Conservation (phyloP, 768 basidiomycete species). For the Arthromyces matolae region DNA sequence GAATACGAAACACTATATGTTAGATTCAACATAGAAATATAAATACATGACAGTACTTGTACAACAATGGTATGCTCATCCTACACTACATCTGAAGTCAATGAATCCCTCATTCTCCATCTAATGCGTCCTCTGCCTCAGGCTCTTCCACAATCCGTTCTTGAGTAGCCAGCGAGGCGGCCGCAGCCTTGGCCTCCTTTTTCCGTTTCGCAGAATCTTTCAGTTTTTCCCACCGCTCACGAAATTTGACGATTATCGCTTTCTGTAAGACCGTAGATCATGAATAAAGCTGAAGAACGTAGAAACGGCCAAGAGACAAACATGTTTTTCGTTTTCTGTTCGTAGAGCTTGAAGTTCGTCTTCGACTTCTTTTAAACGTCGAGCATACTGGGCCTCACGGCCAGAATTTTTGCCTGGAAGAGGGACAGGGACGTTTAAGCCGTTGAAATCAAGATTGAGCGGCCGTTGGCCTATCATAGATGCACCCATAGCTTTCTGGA, state of each 20-base stretch:
- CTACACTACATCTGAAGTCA: neutral
- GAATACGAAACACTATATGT: too few relatives aligned
- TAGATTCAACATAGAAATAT: constrained; percentile 9
- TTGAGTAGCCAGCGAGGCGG: constrained; percentile 42
- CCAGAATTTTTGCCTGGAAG: constrained; percentile 49
- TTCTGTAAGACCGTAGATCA: constrained; percentile 44
- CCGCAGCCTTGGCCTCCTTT: constrained; percentile 67
- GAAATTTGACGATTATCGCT: constrained; percentile 77
- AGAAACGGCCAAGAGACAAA: constrained; percentile 28
- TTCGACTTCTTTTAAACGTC: constrained; percentile 76
- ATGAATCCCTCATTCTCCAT: constrained; percentile 25
- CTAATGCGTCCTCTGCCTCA: constrained; percentile 48
- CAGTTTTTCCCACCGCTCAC: constrained; percentile 85
- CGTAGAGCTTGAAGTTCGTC: constrained; percentile 65
- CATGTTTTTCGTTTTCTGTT: constrained; percentile 81
- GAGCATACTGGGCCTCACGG: constrained; percentile 51
- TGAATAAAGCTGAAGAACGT: constrained; percentile 7
- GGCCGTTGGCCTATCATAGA: constrained; percentile 55
- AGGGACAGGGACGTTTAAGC: constrained; percentile 49
- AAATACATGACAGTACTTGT: too few relatives aligned
- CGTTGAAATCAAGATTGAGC: constrained; percentile 48
- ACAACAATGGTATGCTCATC: constrained; percentile 9
- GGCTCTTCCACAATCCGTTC: constrained; percentile 76
- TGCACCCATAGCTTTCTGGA: constrained; percentile 74
- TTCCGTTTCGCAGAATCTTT: constrained; percentile 87